Evolutionary conservation across 495 filamentous ascomycete genomes (phyloP).

Genomic region (Hypoxylon lienhwacheense): DNA sequence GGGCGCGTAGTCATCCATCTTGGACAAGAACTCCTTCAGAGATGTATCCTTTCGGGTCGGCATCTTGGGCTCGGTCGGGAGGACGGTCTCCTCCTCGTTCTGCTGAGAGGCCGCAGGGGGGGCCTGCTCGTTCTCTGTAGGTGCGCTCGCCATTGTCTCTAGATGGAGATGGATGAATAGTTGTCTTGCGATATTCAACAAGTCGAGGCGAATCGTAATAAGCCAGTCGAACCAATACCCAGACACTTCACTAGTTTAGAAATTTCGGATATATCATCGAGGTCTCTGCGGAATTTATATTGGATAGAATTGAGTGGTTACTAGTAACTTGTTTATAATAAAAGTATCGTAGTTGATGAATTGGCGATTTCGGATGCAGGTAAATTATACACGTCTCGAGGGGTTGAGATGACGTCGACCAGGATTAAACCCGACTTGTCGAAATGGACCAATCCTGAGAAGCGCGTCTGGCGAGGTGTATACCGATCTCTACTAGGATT

Average conservation of each 20-base stretch:
- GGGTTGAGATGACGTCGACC: neutral
- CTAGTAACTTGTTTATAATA: no score
- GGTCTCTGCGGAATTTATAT: no score
- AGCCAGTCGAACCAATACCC: no score
- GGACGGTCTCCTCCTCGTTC: conserved; percentile 20
- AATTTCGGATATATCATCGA: no score
- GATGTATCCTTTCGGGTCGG: conserved; percentile 86
- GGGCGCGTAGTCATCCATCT: conserved; percentile 98
- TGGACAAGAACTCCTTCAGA: conserved; percentile 83
- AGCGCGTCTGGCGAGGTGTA: neutral
- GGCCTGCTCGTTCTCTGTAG: conserved; percentile 37
- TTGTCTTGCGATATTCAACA: no score
- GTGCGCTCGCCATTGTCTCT: conserved; percentile 26
- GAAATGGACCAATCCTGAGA: neutral
- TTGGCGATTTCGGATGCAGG: no score
- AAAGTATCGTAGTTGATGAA: no score
- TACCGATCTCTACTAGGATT: neutral
- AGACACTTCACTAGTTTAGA: no score
- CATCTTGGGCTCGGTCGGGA: conserved; percentile 43
- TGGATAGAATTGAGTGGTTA: no score
- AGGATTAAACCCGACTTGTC: neutral
- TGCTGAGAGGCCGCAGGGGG: conserved; percentile 31
- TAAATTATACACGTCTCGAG: neutral
- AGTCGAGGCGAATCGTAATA: no score
- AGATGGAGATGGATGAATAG: neutral